Base-by-base conservation (phyloP, 2,329 filamentous ascomycete species). In the Aspergillus sojae region DNA sequence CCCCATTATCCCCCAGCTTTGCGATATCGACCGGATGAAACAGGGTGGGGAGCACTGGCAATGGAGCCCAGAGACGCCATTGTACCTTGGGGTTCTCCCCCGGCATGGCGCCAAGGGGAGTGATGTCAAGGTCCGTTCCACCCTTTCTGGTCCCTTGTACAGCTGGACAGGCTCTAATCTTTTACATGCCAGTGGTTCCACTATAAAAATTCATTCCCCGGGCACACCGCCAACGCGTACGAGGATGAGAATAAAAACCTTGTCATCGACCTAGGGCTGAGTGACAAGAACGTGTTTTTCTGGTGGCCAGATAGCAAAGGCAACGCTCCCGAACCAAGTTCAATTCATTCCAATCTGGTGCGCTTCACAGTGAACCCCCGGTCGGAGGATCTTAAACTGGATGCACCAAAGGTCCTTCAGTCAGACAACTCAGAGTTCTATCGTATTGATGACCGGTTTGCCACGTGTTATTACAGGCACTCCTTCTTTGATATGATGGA, bases 381-480 rank as follows among this genome's bases (percentile, higher is more conserved):
- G 2, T 60, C 70, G 4, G 36, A 62, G 4, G 30, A 71, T 9
- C 65, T 76, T 23, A 67, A 71, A 30, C 62, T 79, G 1, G 53
- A 67, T 36, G 65, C 55, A 34, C 67, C 48, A 0, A 41, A 71
- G 45, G 59, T 72, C 34, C 55, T 76, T 4, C 63, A 68, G 1
- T 7, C 57, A 19, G 60, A 74, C 14, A 83, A 82, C 64, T 80
- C 79, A n/a, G 82, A 84, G 70, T 84, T 84, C 72, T 82, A 80
- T 5, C 78, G 82, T 14, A 83, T 84, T 62, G 82, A 84, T 64
- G 82, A 84, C 66, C 78, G 82, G 1, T 80, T 78, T 61, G 4
- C 74, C 70, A 65, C 76, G 77, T 34, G 77, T 77, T 53, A 74
- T 71, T 9, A 74, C 68, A 6, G 70, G 59, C 62, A 82, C 77